Base-by-base conservation (phyloP, 2,329 filamentous ascomycete species). In the Chaetomium sp. region DNA sequence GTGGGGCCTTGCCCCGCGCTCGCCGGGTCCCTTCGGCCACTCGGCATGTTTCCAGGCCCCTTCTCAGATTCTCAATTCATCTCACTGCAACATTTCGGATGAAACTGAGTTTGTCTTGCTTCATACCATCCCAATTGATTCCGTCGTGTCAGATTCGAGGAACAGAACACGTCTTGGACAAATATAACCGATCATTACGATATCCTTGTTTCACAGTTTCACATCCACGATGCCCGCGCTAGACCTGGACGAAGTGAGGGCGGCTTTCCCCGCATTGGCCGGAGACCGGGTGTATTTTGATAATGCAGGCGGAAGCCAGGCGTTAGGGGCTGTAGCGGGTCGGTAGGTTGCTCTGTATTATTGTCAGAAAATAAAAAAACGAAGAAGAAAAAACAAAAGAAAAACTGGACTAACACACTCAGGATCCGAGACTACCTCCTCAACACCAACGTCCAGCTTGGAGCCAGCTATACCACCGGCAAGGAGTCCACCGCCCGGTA, bases 291-390 rank as follows among this genome's bases (percentile, higher is more conserved):
- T 91, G 49, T 90, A 81, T 67, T 80, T 91, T 61, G 88, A 92
- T 66, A 91, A 91, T 66, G 88, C 87, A 9, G 88, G 88, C 14
- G 88, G 88, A 40, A 88, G 83, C 65, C 88, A 91, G 65, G 77
- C 82, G 1, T 72, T 91, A 3, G 80, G 79, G 33, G 74, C 78
- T 12, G 88, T 89, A 12, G 82, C 86, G 56, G 79, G 87, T 54
- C 78, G 80, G 84, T 87, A 68, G 70, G 19, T 7, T 45, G 19
- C 43, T 5, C 32, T 19, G 32, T 19, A 27, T 41, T 6, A 12
- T 6, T 8, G 6, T 34, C 6, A 10, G 12, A 12, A 7, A 6
- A 10, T 44, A 34, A 27, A 27, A 27, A 27, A 27, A 27, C 2
- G 19, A 27, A 27, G 19, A 27, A n/a, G n/a, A 27, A 27, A 27